phyloP scores from a whole-genome alignment of 2,329 filamentous ascomycete genomes.

The Botrytis paeoniae region DNA sequence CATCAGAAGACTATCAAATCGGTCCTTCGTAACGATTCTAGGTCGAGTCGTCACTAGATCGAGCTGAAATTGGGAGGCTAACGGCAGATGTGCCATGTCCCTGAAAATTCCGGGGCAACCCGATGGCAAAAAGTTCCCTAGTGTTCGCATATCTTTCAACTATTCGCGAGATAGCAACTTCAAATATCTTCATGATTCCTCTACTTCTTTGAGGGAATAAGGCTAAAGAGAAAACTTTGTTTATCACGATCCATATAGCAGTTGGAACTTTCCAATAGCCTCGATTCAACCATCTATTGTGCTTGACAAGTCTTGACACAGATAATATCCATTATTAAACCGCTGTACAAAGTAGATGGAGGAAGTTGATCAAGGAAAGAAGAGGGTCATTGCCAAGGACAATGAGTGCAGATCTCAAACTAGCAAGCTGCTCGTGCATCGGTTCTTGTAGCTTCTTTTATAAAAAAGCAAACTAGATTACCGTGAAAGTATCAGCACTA shows the following conservation, averaged over 20 bases:
- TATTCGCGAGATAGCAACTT: neutral
- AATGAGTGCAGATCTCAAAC: neutral
- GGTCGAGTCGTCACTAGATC: neutral
- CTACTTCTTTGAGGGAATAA: neutral
- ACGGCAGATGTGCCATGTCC: neutral
- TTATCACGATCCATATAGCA: neutral
- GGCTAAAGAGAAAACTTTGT: neutral
- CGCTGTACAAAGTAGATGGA: neutral
- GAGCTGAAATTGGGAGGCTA: neutral
- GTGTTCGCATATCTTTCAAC: neutral
- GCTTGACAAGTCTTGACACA: neutral
- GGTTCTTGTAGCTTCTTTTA: neutral
- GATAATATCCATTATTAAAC: neutral
- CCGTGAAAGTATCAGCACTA: neutral
- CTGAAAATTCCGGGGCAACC: neutral
- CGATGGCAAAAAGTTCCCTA: neutral
- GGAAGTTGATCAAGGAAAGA: neutral
- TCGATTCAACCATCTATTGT: no score
- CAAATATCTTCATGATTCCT: neutral
- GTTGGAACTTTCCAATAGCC: slow-evolving; percentile 9
- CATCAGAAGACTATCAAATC: slow-evolving; percentile 10
- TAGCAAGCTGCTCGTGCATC: neutral
- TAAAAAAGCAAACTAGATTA: neutral
- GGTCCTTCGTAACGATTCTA: neutral
- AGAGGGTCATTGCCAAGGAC: neutral